These are phyloP conservation scores for Ascochyta pisi DNA, from an alignment of 2,329 filamentous ascomycete genomes.

Conservation along the genomic window DNA sequence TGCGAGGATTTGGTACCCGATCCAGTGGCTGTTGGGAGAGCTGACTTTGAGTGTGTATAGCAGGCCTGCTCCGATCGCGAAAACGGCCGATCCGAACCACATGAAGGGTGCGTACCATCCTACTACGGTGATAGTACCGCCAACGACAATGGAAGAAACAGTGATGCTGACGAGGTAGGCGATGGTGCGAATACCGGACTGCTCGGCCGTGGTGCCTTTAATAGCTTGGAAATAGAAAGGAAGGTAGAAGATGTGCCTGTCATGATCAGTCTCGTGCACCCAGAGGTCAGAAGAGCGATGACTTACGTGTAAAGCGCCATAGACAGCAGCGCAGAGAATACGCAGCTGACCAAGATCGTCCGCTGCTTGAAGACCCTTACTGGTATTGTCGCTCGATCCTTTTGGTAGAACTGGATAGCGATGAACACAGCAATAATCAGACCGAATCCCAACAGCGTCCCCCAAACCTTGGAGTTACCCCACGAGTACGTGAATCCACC, in stretches of 20 bases:
- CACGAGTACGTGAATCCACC: constrained; percentile 56
- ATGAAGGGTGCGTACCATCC: constrained; percentile 49
- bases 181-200: constrained; percentile 46
- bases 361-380: constrained; percentile 45
- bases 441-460: constrained; percentile 57
- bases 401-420: constrained; percentile 37
- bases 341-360: constrained; percentile 43
- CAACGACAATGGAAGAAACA: constrained; percentile 34
- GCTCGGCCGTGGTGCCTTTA: constrained; percentile 49
- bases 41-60: constrained; percentile 45
- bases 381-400: constrained; percentile 42
- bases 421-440: constrained; percentile 56
- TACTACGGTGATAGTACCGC: constrained; percentile 35
- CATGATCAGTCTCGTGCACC: background rate
- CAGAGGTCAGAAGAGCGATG: background rate
- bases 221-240: constrained; percentile 55
- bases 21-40: constrained; percentile 42
- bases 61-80: constrained; percentile 48
- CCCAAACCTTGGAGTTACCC: constrained; percentile 58
- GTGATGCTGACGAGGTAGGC: constrained; percentile 43
- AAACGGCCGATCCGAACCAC: constrained; percentile 44
- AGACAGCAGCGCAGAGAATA: constrained; percentile 46
- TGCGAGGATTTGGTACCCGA: constrained; percentile 50
- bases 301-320: constrained; percentile 49
- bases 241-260: constrained; percentile 48